Base-by-base conservation (phyloP, 345 rosid genomes). In the Euphorbia pulcherrima region DNA sequence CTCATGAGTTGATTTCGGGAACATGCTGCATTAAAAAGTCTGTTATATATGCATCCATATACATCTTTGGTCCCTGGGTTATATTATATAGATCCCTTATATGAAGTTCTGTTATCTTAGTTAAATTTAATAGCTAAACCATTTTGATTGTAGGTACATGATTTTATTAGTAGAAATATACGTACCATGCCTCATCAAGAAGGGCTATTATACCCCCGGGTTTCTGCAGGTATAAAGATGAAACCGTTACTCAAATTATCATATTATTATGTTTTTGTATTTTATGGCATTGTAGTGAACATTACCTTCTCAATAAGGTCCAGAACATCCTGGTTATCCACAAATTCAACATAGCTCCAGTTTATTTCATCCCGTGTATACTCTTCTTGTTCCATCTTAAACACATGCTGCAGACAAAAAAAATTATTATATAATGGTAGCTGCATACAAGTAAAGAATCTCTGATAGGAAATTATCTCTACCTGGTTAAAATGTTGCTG, bases 401-500 rank as follows among this genome's bases (percentile, higher is more conserved):
- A 86, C 16, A 88, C 95, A 72, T 88, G 91, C 88, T 88, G 88
- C 69, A 68, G 56, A 68, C 71, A 46, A 57, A 53, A 57, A 53
- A 59, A 47, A 59, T 39, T 67, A 54, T 61, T 64, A 55, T 23
- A 77, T 29, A 28, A 60, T 1, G 64, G 60, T 29, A 41, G 26
- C 14, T 51, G 26, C 65, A 60, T 59, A 26, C 6, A 27, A 20
- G 30, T n/a, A 11, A 37, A 5, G 29, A 56, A 44, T 4, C 52
- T 21, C 64, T 40, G n/a, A 1, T 40, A 21, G 21, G 48, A 62
- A 60, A 66, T 64, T 14, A 12, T 64, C 52, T 62, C 16, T 78
- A 88, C 94, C 89, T 88, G 90, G 53, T 88, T 88, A 76, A 86
- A 88, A 76, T 88, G 94, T 44, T 88, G 90, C 62, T 88, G 94